A percentile compares a stretch with the other conserved stretches of the same genome.
Evolutionary conservation across 768 basidiomycete species (phyloP).

Genomic region (Naganishia onofrii): DNA sequence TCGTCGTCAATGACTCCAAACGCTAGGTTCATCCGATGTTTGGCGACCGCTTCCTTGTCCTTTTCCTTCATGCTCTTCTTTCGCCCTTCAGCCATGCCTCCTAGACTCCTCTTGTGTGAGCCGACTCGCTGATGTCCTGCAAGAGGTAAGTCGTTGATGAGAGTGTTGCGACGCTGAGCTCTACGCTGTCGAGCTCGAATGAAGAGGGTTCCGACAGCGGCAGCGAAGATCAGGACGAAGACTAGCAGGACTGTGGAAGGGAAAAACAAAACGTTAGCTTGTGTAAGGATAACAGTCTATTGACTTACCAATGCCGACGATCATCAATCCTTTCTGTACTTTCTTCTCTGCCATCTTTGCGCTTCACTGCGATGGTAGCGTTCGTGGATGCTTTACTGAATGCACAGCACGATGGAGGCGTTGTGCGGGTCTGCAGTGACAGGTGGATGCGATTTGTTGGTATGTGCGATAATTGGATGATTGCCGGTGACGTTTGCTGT

Average conservation of each 20-base stretch:
- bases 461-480: too few species aligned
- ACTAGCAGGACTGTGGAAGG: neutral
- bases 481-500: too few species aligned
- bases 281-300: neutral
- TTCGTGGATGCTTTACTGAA: too few species aligned
- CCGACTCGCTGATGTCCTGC: neutral
- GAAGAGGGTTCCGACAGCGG: conserved; percentile 1
- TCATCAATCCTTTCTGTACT: neutral
- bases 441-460: too few species aligned
- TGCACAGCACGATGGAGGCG: too few species aligned
- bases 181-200: neutral
- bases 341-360: conserved; percentile 13
- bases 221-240: conserved; percentile 10
- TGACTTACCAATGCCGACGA: conserved; percentile 1
- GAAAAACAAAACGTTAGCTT: neutral
- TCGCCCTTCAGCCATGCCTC: neutral
- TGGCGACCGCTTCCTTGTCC: conserved; percentile 16
- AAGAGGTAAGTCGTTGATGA: conserved; percentile 1
- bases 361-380: neutral
- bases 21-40: conserved; percentile 22
- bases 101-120: too few species aligned
- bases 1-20: conserved; percentile 28
- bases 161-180: neutral
- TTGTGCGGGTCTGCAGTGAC: too few species aligned
- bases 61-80: conserved; percentile 23